Percentiles rank a stretch among this genome's conserved stretches.
phyloP scores from a whole-genome alignment of 371 early-diverging fungal genomes.

The Mucor velutinosus region DNA sequence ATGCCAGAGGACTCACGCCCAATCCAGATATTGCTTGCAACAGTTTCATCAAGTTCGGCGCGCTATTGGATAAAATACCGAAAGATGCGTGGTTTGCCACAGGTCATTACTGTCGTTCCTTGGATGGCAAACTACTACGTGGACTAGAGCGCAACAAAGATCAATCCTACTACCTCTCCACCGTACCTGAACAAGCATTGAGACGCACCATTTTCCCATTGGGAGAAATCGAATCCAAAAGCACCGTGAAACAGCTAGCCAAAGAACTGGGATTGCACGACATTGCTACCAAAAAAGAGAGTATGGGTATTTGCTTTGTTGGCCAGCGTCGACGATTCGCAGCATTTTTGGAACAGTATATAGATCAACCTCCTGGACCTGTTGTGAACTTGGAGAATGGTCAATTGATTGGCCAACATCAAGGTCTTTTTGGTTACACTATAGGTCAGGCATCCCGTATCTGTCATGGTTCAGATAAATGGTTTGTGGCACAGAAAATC shows the following conservation, averaged over 20 bases:
- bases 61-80: slow-evolving; percentile 60
- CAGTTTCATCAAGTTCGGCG: slow-evolving; percentile 90
- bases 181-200: slow-evolving; percentile 54
- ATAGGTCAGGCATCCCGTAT: slow-evolving; percentile 76
- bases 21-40: slow-evolving; percentile 95
- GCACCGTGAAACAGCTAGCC: slow-evolving; percentile 76
- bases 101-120: slow-evolving; percentile 84
- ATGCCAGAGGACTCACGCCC: slow-evolving; percentile 79
- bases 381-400: slow-evolving; percentile 63
- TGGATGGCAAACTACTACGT: slow-evolving; percentile 39
- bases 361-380: slow-evolving; percentile 64
- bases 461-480: slow-evolving; percentile 58
- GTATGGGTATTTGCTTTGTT: slow-evolving; percentile 97
- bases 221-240: slow-evolving; percentile 70
- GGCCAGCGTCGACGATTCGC: slow-evolving; percentile 80
- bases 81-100: slow-evolving; percentile 71
- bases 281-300: slow-evolving; percentile 78
- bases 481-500: slow-evolving; percentile 52
- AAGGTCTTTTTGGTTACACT: slow-evolving; percentile 73
- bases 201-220: slow-evolving; percentile 82
- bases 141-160: slow-evolving; percentile 81
- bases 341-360: slow-evolving; percentile 74
- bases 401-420: slow-evolving; percentile 61
- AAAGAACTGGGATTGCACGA: slow-evolving; percentile 50
- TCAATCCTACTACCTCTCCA: slow-evolving; percentile 92